Conservation (phyloP, 1,284 basidiomycete genomes). For the Pterulicium gracile region DNA sequence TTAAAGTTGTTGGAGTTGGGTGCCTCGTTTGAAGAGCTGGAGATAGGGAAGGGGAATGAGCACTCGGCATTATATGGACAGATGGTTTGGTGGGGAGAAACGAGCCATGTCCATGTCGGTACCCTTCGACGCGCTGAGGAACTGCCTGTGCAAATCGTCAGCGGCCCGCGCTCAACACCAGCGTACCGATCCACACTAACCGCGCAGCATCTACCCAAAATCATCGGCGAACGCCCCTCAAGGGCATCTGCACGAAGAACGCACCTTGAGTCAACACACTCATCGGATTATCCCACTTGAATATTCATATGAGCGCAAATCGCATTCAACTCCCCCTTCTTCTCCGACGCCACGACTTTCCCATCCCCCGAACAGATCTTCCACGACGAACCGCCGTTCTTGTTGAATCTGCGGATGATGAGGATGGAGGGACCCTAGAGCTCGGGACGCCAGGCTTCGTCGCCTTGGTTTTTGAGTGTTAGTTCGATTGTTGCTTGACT, state of each 20-base stretch:
- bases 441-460: conserved; percentile 78
- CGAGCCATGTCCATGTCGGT: conserved; percentile 85
- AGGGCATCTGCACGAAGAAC: conserved; percentile 7
- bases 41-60: too few species aligned
- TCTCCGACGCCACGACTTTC: conserved; percentile 62
- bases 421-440: conserved; percentile 79
- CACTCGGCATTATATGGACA: too few species aligned
- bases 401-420: conserved; percentile 75
- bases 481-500: too few species aligned
- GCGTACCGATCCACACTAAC: too few species aligned
- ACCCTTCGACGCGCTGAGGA: conserved; percentile 76
- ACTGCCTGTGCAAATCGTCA: too few species aligned
- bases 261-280: conserved; percentile 87
- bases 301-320: conserved; percentile 95
- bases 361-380: conserved; percentile 74
- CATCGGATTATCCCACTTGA: conserved; percentile 94
- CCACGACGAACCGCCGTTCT: conserved; percentile 69
- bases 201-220: too few species aligned
- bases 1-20: conserved; percentile 81
- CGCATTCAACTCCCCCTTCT: conserved; percentile 75
- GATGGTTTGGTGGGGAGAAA: conserved; percentile 5
- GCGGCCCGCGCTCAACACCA: too few species aligned
- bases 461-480: conserved; percentile 78
- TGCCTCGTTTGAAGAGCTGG: conserved; percentile 92
- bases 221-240: too few species aligned